Evolutionary conservation across 129 eudicot genomes (phyloP).

Genomic region (Escallonia herrerae): DNA sequence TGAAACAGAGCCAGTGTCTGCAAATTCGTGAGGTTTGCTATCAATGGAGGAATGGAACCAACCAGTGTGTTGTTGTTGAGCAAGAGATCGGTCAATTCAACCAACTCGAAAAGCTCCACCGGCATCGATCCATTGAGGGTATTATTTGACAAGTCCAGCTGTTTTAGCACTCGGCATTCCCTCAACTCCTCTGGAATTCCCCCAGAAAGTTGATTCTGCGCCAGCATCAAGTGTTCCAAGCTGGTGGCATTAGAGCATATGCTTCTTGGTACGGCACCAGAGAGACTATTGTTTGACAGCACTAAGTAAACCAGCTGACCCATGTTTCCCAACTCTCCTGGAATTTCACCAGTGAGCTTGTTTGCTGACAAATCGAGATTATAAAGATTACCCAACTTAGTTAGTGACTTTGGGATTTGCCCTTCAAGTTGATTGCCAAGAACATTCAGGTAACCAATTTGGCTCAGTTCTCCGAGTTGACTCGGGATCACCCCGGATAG

Average conservation of each 20-base stretch:
- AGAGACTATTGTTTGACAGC: constrained; percentile 55
- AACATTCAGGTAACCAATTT: constrained; percentile 54
- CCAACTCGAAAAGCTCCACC: constrained; percentile 42
- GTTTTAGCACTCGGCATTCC: constrained; percentile 44
- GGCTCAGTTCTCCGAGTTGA: constrained; percentile 52
- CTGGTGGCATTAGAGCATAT: constrained; percentile 63
- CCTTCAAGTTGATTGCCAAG: constrained; percentile 80
- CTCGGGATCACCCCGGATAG: constrained; percentile 67
- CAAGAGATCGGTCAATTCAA: constrained; percentile 53
- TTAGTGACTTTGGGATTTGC: constrained; percentile 56
- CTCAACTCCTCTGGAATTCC: constrained; percentile 63
- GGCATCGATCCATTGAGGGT: constrained; percentile 80
- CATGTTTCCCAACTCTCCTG: constrained; percentile 63
- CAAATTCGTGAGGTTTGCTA: constrained; percentile 65
- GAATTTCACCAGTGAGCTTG: constrained; percentile 64
- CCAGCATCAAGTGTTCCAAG: constrained; percentile 53
- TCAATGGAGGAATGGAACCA: constrained; percentile 55
- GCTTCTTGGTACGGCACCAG: constrained; percentile 52
- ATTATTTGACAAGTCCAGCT: constrained; percentile 84
- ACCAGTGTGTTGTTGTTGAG: constrained; percentile 70
- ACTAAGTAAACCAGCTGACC: constrained; percentile 53
- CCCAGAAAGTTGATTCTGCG: constrained; percentile 57
- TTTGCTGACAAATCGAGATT: constrained; percentile 77
- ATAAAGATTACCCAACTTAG: constrained; percentile 34
- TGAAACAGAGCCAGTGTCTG: constrained; percentile 66